Evolutionary conservation across 305 asterid genomes (phyloP).

Genomic region (Nicotiana rustica): DNA sequence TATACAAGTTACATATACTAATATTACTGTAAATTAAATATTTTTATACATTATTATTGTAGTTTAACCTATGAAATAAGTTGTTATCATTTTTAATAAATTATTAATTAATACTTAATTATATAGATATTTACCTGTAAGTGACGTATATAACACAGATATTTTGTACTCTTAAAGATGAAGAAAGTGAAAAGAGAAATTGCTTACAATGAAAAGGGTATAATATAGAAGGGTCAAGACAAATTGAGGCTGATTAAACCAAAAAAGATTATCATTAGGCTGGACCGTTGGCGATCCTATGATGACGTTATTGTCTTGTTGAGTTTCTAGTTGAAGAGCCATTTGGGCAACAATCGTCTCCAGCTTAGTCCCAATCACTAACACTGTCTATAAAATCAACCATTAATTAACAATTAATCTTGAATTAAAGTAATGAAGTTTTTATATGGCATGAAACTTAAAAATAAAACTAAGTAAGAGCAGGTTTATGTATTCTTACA

Average conservation of each 20-base stretch:
- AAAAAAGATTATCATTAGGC: constrained; percentile 64
- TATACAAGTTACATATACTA: too few species aligned
- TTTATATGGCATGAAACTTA: neutral
- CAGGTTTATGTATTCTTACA: constrained; percentile 43
- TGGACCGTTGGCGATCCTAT: constrained; percentile 69
- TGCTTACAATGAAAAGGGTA: constrained; percentile 61
- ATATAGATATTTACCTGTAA: too few species aligned
- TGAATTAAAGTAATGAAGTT: neutral
- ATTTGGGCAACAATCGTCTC: constrained; percentile 67
- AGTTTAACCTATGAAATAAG: too few species aligned
- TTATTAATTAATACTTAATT: too few species aligned
- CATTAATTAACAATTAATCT: neutral
- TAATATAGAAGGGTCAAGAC: constrained; percentile 64
- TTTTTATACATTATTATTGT: too few species aligned
- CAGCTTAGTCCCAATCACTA: constrained; percentile 66
- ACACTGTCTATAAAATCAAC: constrained; percentile 53
- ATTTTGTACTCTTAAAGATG: neutral
- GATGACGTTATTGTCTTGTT: constrained; percentile 45
- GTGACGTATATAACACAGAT: too few species aligned
- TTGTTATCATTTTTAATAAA: too few species aligned
- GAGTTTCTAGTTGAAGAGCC: constrained; percentile 57
- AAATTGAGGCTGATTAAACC: constrained; percentile 68
- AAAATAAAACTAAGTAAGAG: neutral
- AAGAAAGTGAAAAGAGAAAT: neutral
- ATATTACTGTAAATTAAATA: too few species aligned